Conservation (phyloP, 352 stramenopile genomes). For the Phytophthora gonapodyides region DNA sequence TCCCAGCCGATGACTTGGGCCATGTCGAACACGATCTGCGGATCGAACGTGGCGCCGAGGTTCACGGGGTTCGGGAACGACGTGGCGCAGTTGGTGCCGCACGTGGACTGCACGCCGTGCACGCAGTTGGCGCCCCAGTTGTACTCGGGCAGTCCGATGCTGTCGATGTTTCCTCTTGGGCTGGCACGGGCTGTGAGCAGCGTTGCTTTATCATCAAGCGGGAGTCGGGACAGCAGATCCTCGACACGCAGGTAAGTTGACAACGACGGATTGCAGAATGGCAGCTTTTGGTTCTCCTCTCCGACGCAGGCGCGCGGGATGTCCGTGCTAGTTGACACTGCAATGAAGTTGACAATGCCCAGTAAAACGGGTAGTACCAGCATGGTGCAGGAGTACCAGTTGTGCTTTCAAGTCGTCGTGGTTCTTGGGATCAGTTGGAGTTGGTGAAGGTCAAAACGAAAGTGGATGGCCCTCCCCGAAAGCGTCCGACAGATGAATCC, state of each 20-base stretch:
- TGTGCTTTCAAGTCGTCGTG: not conserved
- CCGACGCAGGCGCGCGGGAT: slow-evolving; percentile 59
- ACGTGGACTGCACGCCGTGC: slow-evolving; percentile 89
- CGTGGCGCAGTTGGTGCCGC: slow-evolving; percentile 74
- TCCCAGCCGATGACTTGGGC: slow-evolving; percentile 86
- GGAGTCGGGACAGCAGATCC: slow-evolving; percentile 69
- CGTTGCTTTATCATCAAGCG: slow-evolving; percentile 64
- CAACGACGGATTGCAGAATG: slow-evolving; percentile 51
- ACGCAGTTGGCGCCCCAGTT: slow-evolving; percentile 93
- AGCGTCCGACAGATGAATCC: not conserved
- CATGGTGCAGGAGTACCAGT: slow-evolving; percentile 2
- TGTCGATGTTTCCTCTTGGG: slow-evolving; percentile 65
- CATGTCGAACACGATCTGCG: slow-evolving; percentile 69
- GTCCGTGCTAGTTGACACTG: not conserved
- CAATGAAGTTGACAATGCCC: slow-evolving; percentile 7
- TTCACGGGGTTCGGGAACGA: slow-evolving; percentile 90
- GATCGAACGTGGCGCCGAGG: slow-evolving; percentile 89
- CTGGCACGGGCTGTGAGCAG: slow-evolving; percentile 66
- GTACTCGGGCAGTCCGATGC: slow-evolving; percentile 87
- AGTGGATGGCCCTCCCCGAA: not conserved
- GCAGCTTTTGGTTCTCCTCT: slow-evolving; percentile 30
- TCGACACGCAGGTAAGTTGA: slow-evolving; percentile 55
- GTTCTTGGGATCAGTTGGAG: not conserved
- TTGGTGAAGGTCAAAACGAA: too few relatives aligned
- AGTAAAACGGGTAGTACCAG: slow-evolving; percentile 1